These are phyloP conservation scores for Colletotrichum sublineola DNA, from an alignment of 2,329 filamentous ascomycete genomes.

Conservation along the genomic window DNA sequence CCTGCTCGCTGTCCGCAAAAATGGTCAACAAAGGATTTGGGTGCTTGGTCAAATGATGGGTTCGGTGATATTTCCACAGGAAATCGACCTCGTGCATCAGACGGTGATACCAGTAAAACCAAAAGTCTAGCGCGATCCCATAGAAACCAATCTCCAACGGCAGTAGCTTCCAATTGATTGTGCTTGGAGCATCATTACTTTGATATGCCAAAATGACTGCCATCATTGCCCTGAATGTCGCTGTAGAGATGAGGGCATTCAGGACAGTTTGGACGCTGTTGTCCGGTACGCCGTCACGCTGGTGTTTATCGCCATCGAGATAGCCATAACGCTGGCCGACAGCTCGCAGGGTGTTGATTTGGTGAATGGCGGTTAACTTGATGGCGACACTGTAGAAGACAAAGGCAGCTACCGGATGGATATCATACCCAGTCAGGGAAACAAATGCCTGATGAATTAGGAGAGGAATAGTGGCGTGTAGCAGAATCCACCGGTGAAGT, in stretches of 20 bases:
- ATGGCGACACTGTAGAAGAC: slow-evolving; percentile 55
- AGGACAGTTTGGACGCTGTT: slow-evolving; percentile 52
- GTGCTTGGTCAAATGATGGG: slow-evolving; percentile 60
- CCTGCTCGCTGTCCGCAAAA: slow-evolving; percentile 59
- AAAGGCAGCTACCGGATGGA: slow-evolving; percentile 50
- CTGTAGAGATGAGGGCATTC: slow-evolving; percentile 50
- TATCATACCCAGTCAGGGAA: slow-evolving; percentile 48
- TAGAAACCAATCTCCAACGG: slow-evolving; percentile 56
- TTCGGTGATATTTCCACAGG: slow-evolving; percentile 60
- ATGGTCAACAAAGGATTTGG: slow-evolving; percentile 57
- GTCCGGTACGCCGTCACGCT: slow-evolving; percentile 58
- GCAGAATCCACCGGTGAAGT: slow-evolving; percentile 56
- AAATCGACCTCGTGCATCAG: slow-evolving; percentile 56
- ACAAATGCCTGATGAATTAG: slow-evolving; percentile 54
- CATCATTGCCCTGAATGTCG: slow-evolving; percentile 51
- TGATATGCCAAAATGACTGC: slow-evolving; percentile 51
- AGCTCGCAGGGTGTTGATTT: slow-evolving; percentile 54
- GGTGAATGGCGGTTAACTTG: slow-evolving; percentile 56
- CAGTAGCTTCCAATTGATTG: slow-evolving; percentile 53
- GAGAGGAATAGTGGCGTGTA: slow-evolving; percentile 54
- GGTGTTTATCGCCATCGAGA: slow-evolving; percentile 59
- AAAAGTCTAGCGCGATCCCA: slow-evolving; percentile 58
- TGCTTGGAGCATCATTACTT: slow-evolving; percentile 44
- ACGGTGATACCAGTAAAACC: slow-evolving; percentile 60
- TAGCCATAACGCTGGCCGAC: slow-evolving; percentile 56